Evolutionary conservation across 225 moss, liverwort and hornwort species (phyloP), one percentile per base, ranked within the genome.

Genomic region (Marchantia polymorpha): DNA sequence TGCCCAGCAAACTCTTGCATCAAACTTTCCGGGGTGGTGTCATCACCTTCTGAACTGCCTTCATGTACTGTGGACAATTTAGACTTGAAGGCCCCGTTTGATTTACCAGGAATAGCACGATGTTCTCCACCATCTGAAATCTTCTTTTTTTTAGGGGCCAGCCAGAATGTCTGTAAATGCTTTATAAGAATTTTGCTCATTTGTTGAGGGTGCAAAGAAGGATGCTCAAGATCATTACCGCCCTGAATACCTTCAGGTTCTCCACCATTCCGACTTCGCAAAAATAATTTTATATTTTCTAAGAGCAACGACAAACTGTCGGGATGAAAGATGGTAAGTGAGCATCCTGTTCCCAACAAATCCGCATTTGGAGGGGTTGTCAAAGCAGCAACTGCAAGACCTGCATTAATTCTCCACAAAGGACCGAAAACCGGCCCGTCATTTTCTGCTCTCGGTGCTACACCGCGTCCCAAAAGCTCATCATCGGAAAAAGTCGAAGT

Each of bases 1-100:
- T 95, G 99, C 73, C 99, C 90, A 31, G 88, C 91, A 92, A 93
- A 99, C 84, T 92, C 94, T 78, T 52, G 83, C 20, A 84, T 86
- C 79, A 97, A 80, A 81, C 74, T 86, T 16, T 86, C 84, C 72
- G 83, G 78, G 53, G 8, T 26, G 64, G 59, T 52, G 47, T 77
- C 52, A 14, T 25, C 48, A 67, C 29, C 78, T 48, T 59, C 77
- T 31, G 54, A 55, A 72, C 14, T 63, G 39, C 69, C 81, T 70
- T 93, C 88, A 64, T 78, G 79, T 52, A 92, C 89, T 58, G 89
- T 83, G 11, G 88, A 74, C 72, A 96, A 78, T 12, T 71, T 87
- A 25, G 82, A 87, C 52, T 72, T 55, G 49, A 69, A 31, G 22
- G 56, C 49, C 70, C 86, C 60, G 80, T 73, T 81, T 79, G 31